Percentiles rank a stretch among this genome's conserved stretches.
phyloP scores from a whole-genome alignment of 2,329 filamentous ascomycete genomes.

The Cercospora zeina region DNA sequence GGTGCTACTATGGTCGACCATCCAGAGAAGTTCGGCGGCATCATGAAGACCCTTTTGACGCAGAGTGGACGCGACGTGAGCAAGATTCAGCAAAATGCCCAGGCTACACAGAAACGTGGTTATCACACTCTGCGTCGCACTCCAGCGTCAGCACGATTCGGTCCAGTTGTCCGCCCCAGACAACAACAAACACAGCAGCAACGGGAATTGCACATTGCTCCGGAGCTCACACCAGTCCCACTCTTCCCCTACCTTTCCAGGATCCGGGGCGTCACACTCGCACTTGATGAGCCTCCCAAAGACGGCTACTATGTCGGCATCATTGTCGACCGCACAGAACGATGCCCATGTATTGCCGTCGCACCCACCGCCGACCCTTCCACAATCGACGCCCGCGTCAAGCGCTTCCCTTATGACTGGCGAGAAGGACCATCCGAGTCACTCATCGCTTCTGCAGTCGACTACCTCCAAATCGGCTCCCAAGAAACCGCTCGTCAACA shows the following conservation, averaged over 20 bases:
- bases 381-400: conserved; percentile 47
- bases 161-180: conserved; percentile 19
- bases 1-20: conserved; percentile 72
- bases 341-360: conserved; percentile 64
- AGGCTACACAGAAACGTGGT: conserved; percentile 49
- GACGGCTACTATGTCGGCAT: conserved; percentile 57
- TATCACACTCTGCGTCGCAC: conserved; percentile 44
- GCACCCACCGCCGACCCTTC: conserved; percentile 54
- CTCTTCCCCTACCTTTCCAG: conserved; percentile 36
- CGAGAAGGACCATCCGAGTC: conserved; percentile 44
- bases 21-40: conserved; percentile 70
- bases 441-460: conserved; percentile 48
- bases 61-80: conserved; percentile 45
- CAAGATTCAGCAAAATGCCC: conserved; percentile 42
- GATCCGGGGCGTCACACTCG: conserved; percentile 34
- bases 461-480: conserved; percentile 57
- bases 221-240: conserved; percentile 31
- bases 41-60: conserved; percentile 63
- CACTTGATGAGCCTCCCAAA: conserved; percentile 31
- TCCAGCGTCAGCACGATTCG: conserved; percentile 22
- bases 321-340: conserved; percentile 63
- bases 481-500: conserved; percentile 46
- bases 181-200: conserved; percentile 27
- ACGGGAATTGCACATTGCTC: conserved; percentile 33
- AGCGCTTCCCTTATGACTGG: conserved; percentile 65